Percentiles rank a stretch among this genome's conserved stretches.
phyloP scores from a whole-genome alignment of 2,329 filamentous ascomycete species.

The Alternaria burnsii region DNA sequence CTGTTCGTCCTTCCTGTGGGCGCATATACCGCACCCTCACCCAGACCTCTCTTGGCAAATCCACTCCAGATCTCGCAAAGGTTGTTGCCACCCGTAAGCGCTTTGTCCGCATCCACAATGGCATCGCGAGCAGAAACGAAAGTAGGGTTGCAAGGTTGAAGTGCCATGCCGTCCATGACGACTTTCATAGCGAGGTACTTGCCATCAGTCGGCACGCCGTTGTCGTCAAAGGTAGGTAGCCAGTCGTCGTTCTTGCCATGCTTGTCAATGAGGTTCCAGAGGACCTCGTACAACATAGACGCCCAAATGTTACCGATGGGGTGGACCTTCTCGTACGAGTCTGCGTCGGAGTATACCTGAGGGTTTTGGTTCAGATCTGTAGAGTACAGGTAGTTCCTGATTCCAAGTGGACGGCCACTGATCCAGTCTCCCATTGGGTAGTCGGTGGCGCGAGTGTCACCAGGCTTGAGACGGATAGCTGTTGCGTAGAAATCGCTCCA shows the following conservation, averaged over 20 bases:
- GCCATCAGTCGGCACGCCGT: conserved; percentile 62
- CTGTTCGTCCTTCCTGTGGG: conserved; percentile 28
- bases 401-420: conserved; percentile 54
- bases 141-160: conserved; percentile 66
- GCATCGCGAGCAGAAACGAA: conserved; percentile 64
- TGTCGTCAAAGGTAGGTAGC: conserved; percentile 54
- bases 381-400: conserved; percentile 62
- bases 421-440: conserved; percentile 64
- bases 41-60: conserved; percentile 67
- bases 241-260: conserved; percentile 60
- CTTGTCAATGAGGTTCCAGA: conserved; percentile 67
- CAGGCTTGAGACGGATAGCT: conserved; percentile 58
- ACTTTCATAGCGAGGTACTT: conserved; percentile 63
- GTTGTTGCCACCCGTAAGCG: conserved; percentile 62
- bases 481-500: conserved; percentile 67
- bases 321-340: conserved; percentile 56
- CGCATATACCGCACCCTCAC: conserved; percentile 43
- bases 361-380: conserved; percentile 62
- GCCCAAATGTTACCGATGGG: conserved; percentile 63
- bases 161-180: conserved; percentile 61
- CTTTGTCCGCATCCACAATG: conserved; percentile 64
- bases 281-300: conserved; percentile 63
- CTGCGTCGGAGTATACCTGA: conserved; percentile 58
- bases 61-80: conserved; percentile 63
- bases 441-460: conserved; percentile 57